Base-by-base conservation (phyloP, 2,329 filamentous ascomycete species). In the Camillea tinctor region DNA sequence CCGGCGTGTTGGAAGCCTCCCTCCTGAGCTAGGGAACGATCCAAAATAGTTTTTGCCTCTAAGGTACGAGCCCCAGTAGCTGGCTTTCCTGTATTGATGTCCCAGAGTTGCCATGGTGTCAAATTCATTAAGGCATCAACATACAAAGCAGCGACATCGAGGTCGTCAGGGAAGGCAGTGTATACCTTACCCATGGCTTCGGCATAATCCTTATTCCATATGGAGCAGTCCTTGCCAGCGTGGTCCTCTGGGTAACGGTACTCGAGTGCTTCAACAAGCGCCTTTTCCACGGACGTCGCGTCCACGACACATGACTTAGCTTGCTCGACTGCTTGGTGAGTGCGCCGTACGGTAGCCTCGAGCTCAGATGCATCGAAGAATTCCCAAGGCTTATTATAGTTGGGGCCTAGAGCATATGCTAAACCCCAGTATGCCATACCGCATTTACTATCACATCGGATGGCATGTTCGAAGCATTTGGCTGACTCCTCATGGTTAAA, bases 371-470 rank as follows among this genome's bases (percentile, higher is more conserved):
- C 74, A 57, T 89, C 88, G 64, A 93, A 92, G 22, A 85, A 80
- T 24, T 85, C 82, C 91, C 91, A 93, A 0, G 90, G 87, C 69
- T 93, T 92, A 76, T 93, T 85, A 73, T 87, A 88, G 69, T 94
- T 93, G 3, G 91, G 90, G 0, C 90, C 91, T 0, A 90, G 75
- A 1, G 87, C 80, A 70, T 90, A 93, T 0, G 90, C 87, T 4
- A 90, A 74, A 0, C 88, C 88, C 88, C 88, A 91, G 67, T 88
- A 83, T 2, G 85, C 87, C 78, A 91, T 85, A 26, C 82, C 80
- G 59, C 84, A 89, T 1, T 72, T 63, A 0, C 75, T 62, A 62
- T 91, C 88, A 52, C 77, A 70, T 1, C 73, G 71, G 30, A 85
- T 80, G n/a, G 86, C 87, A 8, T 77, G 75, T 66, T 86, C 76